Conservation (phyloP, 2,329 filamentous ascomycete genomes). For the Aspergillus brunneoviolaceus region DNA sequence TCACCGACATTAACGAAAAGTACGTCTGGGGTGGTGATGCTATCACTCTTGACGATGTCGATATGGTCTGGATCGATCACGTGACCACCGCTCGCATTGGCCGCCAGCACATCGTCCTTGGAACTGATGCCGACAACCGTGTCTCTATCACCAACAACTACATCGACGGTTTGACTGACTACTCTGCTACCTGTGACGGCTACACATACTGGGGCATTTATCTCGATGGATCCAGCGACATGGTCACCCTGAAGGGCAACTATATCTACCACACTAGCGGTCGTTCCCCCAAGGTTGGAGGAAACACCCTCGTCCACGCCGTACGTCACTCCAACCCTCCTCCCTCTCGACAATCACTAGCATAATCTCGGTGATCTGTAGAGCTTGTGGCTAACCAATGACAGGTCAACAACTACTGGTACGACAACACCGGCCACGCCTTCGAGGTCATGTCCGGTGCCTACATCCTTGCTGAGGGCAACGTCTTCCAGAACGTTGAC, state of each 20-base stretch:
- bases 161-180: conserved; percentile 56
- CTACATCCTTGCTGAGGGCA: conserved; percentile 57
- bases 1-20: conserved; percentile 54
- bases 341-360: no score
- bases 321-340: conserved; percentile 16
- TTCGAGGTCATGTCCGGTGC: conserved; percentile 52
- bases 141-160: conserved; percentile 62
- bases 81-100: conserved; percentile 57
- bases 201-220: conserved; percentile 63
- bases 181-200: conserved; percentile 58
- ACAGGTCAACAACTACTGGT: conserved; percentile 59
- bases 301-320: conserved; percentile 58
- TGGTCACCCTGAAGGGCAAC: conserved; percentile 61
- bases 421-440: conserved; percentile 57
- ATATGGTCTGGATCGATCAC: conserved; percentile 53
- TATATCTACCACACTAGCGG: conserved; percentile 59
- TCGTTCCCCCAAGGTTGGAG: conserved; percentile 53
- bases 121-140: conserved; percentile 53
- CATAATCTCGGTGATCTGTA: not conserved
- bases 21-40: conserved; percentile 63
- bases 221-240: conserved; percentile 56
- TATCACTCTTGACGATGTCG: conserved; percentile 52
- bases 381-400: not conserved
- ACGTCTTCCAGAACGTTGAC: conserved; percentile 57
- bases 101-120: conserved; percentile 62